Conservation (phyloP, 2,329 filamentous ascomycete species). For the Pseudogymnoascus sp. region DNA sequence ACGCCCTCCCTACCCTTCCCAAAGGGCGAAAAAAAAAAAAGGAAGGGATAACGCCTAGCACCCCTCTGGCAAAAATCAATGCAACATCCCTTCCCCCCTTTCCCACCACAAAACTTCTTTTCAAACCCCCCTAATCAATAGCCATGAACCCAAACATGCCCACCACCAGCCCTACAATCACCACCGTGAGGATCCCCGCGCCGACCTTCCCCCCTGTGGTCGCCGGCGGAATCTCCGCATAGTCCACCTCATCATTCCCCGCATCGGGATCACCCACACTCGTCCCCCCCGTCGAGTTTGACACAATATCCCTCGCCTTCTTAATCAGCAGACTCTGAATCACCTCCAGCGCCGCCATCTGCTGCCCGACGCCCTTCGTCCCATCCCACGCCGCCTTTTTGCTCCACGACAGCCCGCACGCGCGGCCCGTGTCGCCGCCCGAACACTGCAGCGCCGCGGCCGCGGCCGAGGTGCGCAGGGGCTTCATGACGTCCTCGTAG, state of each 20-base stretch:
- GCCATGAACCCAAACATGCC: background rate
- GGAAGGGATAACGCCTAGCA: slow-evolving; percentile 4
- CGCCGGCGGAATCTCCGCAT: slow-evolving; percentile 15
- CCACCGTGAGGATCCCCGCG: slow-evolving; percentile 33
- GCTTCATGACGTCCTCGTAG: slow-evolving; percentile 40
- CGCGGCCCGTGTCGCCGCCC: slow-evolving; percentile 46
- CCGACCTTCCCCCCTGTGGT: slow-evolving; percentile 34
- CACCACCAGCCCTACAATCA: slow-evolving; percentile 14
- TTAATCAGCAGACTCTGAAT: slow-evolving; percentile 36
- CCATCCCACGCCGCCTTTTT: slow-evolving; percentile 47
- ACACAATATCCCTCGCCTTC: slow-evolving; percentile 24
- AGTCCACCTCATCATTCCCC: slow-evolving; percentile 13
- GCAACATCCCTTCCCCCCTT: background rate
- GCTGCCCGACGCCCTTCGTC: slow-evolving; percentile 55
- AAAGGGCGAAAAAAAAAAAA: background rate
- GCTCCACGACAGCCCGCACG: slow-evolving; percentile 55
- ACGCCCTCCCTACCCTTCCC: background rate
- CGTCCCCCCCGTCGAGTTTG: slow-evolving; percentile 39
- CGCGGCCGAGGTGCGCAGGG: slow-evolving; percentile 44
- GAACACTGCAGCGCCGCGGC: slow-evolving; percentile 48
- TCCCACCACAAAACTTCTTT: background rate
- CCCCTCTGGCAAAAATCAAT: background rate
- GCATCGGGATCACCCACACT: slow-evolving; percentile 22
- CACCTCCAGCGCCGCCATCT: slow-evolving; percentile 61
- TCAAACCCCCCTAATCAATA: background rate